Percentiles rank a stretch among this genome's conserved stretches.
These are phyloP conservation scores for Arabidopsis arenosa DNA, from an alignment of 345 rosid genomes.

Conservation along the genomic window DNA sequence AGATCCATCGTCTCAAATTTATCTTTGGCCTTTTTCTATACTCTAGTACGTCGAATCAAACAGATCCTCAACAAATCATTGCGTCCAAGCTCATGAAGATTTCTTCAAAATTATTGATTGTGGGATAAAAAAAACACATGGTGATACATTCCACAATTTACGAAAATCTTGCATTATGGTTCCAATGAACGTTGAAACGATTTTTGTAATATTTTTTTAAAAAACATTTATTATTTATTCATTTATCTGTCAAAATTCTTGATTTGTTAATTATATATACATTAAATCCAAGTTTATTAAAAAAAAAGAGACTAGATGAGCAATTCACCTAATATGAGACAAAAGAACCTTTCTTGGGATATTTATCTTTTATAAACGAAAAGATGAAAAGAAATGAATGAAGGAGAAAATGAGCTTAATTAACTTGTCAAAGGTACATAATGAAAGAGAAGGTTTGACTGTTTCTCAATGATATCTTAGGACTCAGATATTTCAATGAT, in stretches of 20 bases:
- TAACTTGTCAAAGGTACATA: slow-evolving; percentile 9
- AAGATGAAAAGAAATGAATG: not conserved
- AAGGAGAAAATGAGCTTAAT: slow-evolving; percentile 8
- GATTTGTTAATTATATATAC: not conserved
- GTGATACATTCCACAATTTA: no score
- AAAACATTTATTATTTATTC: no score
- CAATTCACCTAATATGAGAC: not conserved
- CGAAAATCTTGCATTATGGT: no score
- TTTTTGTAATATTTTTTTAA: no score
- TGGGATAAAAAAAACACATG: no score
- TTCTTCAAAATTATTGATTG: no score
- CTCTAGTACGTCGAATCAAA: slow-evolving; percentile 4
- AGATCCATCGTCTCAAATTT: slow-evolving; percentile 30
- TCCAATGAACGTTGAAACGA: no score
- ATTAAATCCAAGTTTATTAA: not conserved
- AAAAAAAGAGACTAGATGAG: not conserved
- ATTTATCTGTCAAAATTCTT: no score
- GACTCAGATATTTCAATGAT: slow-evolving; percentile 2
- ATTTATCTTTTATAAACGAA: not conserved
- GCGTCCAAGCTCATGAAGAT: no score
- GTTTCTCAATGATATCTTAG: not conserved
- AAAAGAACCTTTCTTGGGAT: not conserved
- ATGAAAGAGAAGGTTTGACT: slow-evolving; percentile 21
- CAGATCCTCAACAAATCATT: no score
- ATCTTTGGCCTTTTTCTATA: slow-evolving; percentile 13